Base-by-base conservation (phyloP, 2,329 filamentous ascomycete genomes). In the Dryadomyces quercivorus region DNA sequence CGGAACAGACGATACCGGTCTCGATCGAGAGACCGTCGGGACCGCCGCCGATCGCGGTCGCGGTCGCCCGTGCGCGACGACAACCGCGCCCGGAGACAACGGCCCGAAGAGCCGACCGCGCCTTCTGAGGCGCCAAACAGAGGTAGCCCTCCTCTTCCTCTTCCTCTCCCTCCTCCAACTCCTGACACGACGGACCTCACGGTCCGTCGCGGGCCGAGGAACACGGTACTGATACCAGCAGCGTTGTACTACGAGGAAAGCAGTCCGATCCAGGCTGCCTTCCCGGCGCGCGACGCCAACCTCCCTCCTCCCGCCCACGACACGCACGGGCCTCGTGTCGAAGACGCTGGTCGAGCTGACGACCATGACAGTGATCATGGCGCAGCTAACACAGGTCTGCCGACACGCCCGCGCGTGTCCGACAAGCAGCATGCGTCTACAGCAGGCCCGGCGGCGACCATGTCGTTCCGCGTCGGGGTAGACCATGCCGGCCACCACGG, bases 401-500 rank as follows among this genome's bases (percentile, higher is more conserved):
- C 57, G 21, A 54, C 53, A n/a, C 56, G 58, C 12, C 34, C 56
- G 26, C 53, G 52, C n/a, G 16, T 12, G 6, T 34, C 34, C 34
- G 20, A 53, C 20, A 31, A 44, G 46, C 6, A 36, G 9, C 18
- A 42, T 2, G 18, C 22, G 15, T 15, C 26, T 15, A 10, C 10
- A 3, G 50, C 16, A 16, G 21, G 10, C 36, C 1, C 18, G 44
- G 43, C 49, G 1, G 52, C 55, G 21, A 50, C 55, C 42, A 58
- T 59, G 56, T 59, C 58, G 46, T 58, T 59, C 52, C 55, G 56
- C 8, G 55, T 58, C 31, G 62, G 65, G 12, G 64, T 67, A 22
- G 66, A 68, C 38, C 72, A 76, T 16, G 18, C 26, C 44, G 42
- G 7, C 38, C 18, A 18, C 21, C 31, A 31, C 51, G 36, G 50